Percentiles rank a stretch among this genome's conserved stretches.
Conservation (phyloP, 176 grass and related monocot species). For the Musa itinerans region DNA sequence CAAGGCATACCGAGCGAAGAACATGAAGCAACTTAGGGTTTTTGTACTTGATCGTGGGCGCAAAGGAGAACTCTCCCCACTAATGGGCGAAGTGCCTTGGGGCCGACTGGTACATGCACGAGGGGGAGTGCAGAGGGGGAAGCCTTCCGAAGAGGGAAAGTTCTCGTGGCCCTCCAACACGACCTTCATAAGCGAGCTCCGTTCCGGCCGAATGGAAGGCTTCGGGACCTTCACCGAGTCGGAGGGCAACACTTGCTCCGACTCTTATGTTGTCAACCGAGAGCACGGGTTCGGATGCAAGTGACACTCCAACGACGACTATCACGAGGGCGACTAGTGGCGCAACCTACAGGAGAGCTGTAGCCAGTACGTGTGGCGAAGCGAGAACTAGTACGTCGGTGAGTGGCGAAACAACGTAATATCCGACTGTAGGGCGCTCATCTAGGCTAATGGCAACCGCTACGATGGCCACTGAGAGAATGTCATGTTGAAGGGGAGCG, state of each 20-base stretch:
- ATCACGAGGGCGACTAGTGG: constrained; percentile 80
- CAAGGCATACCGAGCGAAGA: too few relatives aligned
- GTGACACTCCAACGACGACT: constrained; percentile 76
- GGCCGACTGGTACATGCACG: constrained; percentile 66
- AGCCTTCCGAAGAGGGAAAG: constrained; percentile 49
- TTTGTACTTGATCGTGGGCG: too few relatives aligned
- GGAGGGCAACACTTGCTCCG: constrained; percentile 3
- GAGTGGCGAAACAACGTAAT: constrained; percentile 82
- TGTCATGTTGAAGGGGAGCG: too few relatives aligned
- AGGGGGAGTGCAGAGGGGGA: constrained; percentile 75
- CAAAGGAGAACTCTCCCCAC: too few relatives aligned
- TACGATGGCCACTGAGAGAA: too few relatives aligned
- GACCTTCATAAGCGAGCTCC: too few relatives aligned
- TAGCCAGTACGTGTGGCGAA: constrained; percentile 71
- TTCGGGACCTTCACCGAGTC: too few relatives aligned
- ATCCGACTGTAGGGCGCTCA: constrained; percentile 20
- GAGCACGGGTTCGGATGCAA: constrained; percentile 65
- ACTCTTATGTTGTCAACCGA: constrained; percentile 55
- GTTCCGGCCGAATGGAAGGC: too few relatives aligned
- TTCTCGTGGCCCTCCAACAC: too few relatives aligned
- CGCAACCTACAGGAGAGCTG: constrained; percentile 84
- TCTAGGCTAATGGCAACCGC: too few relatives aligned
- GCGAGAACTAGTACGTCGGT: constrained; percentile 79
- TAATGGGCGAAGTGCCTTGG: too few relatives aligned
- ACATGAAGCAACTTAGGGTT: too few relatives aligned